phyloP scores from a whole-genome alignment of 2,329 filamentous ascomycete genomes.

The Didymella pomorum region DNA sequence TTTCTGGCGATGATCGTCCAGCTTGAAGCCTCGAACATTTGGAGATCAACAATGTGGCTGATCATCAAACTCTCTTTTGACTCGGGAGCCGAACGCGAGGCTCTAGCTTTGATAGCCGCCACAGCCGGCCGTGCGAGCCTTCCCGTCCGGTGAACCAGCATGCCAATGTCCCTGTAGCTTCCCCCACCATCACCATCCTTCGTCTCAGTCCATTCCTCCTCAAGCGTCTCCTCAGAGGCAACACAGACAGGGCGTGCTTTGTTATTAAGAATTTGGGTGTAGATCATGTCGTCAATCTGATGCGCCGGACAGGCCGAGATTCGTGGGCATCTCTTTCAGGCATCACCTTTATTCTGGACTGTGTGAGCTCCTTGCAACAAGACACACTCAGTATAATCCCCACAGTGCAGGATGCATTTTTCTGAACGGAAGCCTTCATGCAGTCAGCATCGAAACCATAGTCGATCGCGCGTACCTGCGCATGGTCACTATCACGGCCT shows the following conservation, averaged over 20 bases:
- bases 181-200: constrained; percentile 4
- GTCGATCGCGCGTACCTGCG: neutral
- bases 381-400: neutral
- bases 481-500: neutral
- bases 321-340: neutral
- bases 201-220: constrained; percentile 1
- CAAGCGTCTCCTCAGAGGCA: neutral
- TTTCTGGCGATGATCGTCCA: neutral
- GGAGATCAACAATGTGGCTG: constrained; percentile 9
- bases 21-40: neutral
- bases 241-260: constrained; percentile 1
- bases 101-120: constrained; percentile 3
- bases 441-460: neutral
- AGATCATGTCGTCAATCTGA: constrained; percentile 4
- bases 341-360: neutral
- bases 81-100: constrained; percentile 3
- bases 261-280: neutral
- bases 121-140: constrained; percentile 4
- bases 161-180: neutral
- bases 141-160: constrained; percentile 8
- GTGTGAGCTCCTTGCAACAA: neutral
- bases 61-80: constrained; percentile 13
- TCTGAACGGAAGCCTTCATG: neutral
- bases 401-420: neutral
- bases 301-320: neutral